These are phyloP conservation scores for Ophiostoma tasmaniense DNA, from an alignment of 2,329 filamentous ascomycete genomes.

Conservation along the genomic window DNA sequence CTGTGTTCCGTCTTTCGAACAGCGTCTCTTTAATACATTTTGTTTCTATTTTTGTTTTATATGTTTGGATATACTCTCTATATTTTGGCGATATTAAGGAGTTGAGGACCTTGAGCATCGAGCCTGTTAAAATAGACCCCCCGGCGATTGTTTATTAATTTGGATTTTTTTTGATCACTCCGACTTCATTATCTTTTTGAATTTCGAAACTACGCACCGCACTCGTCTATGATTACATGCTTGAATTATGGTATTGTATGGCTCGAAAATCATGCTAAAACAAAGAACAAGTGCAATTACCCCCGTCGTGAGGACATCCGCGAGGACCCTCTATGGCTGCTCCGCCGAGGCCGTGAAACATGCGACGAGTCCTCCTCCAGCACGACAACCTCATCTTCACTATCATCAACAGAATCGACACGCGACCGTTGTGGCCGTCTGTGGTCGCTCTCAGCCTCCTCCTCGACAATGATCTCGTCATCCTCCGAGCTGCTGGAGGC, in stretches of 20 bases:
- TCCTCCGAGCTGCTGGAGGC: conserved; percentile 7
- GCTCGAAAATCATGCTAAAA: neutral
- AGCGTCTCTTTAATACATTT: neutral
- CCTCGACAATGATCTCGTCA: conserved; percentile 16
- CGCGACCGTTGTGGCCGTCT: conserved; percentile 5
- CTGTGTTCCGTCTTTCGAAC: neutral
- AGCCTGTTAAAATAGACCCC: neutral
- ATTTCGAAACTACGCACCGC: neutral
- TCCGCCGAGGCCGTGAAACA: neutral
- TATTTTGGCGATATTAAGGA: neutral
- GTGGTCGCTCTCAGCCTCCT: neutral
- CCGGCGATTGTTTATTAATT: neutral
- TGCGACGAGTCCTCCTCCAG: conserved; percentile 13
- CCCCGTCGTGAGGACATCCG: neutral
- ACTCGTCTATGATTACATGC: neutral
- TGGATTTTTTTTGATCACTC: neutral
- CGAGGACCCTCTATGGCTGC: neutral
- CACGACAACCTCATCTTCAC: conserved; percentile 15
- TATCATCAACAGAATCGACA: conserved; percentile 1
- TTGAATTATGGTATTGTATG: neutral
- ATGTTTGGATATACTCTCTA: neutral
- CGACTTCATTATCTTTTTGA: neutral
- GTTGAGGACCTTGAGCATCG: neutral
- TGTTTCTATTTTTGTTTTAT: neutral
- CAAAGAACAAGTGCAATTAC: neutral